These are phyloP conservation scores for Penicillium ochrochloron DNA, from an alignment of 495 filamentous ascomycete genomes.

Conservation along the genomic window DNA sequence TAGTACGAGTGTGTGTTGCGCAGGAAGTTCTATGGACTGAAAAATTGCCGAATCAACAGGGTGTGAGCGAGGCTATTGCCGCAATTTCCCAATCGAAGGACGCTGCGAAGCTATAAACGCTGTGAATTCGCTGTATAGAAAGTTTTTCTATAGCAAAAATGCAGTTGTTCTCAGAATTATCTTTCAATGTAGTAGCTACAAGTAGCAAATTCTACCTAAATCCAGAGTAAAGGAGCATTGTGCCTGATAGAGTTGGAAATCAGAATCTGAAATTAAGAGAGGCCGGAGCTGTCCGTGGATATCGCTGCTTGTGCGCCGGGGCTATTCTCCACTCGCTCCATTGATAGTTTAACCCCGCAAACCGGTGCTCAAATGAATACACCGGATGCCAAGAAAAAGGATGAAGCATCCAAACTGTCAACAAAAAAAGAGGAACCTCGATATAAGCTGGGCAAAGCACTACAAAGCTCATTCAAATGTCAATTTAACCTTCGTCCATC, in stretches of 20 bases:
- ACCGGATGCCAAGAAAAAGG: background rate
- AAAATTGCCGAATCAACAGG: constrained; percentile 7
- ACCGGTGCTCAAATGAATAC: background rate
- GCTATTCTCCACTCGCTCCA: background rate
- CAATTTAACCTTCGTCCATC: background rate
- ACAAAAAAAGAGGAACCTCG: background rate
- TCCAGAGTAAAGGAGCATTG: background rate
- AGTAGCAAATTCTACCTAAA: background rate
- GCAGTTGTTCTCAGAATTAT: background rate
- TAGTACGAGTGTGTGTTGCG: constrained; percentile 66
- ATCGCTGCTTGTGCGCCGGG: background rate
- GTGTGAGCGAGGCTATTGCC: constrained; percentile 9
- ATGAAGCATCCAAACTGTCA: background rate
- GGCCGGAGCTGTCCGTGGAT: background rate
- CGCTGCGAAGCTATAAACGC: background rate
- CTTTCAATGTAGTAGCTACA: background rate
- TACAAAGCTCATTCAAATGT: background rate
- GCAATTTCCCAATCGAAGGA: constrained; percentile 6
- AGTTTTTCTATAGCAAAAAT: background rate
- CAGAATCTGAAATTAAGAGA: background rate
- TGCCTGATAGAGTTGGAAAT: background rate
- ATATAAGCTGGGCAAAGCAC: background rate
- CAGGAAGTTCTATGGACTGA: constrained; percentile 40
- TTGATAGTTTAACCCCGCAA: constrained; percentile 1
- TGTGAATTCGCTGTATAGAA: background rate